Base-by-base conservation (phyloP, 2,329 filamentous ascomycete species). In the Colletotrichum plurivorum region DNA sequence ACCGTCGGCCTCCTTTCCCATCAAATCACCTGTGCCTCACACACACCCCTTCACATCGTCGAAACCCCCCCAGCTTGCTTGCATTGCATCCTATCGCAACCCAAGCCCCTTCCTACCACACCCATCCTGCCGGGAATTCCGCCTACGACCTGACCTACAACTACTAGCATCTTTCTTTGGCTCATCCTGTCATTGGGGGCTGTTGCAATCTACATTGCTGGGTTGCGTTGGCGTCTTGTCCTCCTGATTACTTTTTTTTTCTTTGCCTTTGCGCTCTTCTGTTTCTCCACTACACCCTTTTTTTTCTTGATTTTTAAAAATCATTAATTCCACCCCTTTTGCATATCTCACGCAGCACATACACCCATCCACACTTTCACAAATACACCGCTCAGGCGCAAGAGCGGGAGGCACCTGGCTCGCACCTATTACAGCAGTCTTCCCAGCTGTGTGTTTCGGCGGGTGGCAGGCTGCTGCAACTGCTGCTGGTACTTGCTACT, bases 91-190 rank as follows among this genome's bases (percentile, higher is more conserved):
- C 62, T 53, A 63, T 52, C 52, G 46, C 62, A 49, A 59, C 31
- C 41, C 43, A 43, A 60, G 39, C 27, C 57, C 46, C 18, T 36
- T 43, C 39, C 51, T 54, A 16, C 51, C 22, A 31, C 55, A 51
- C 51, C 67, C 67, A 66, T 60, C 51, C 55, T 67, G 36, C 55
- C 63, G 67, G 67, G 67, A 61, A 69, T 67, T 18, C 63, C 63
- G 67, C n/a, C 49, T 54, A 45, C 49, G 25, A 54, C 49, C 45
- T 55, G 56, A 59, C 20, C 39, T 54, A 9, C 39, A 8, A 36
- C 49, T 46, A 25, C 22, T 25, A 25, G 22, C 15, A 65, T 46
- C 51, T 61, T 52, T 61, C 55, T 48, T 27, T 46, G 53, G n/a
- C 31, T 8, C 10, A 36, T 36, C 31, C 31, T 10, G 31, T 36